phyloP scores from a whole-genome alignment of 495 filamentous ascomycete genomes.

The Cercophora scortea region DNA sequence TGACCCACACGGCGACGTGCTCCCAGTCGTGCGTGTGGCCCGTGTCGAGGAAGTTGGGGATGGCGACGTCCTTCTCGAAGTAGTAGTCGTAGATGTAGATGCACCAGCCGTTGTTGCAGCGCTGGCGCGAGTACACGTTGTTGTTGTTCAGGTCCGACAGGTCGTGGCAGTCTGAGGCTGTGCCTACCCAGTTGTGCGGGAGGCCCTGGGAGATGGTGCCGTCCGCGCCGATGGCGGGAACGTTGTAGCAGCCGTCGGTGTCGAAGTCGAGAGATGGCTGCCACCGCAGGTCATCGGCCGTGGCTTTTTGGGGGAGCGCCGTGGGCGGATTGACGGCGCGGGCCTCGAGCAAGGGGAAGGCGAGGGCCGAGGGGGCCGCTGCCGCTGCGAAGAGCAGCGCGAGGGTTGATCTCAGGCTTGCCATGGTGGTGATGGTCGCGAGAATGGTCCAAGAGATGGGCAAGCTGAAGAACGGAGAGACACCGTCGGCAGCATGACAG shows the following conservation, averaged over 20 bases:
- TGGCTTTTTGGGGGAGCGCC: conserved; percentile 33
- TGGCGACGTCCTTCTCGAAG: conserved; percentile 39
- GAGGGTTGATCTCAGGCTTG: background rate
- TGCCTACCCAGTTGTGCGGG: conserved; percentile 20
- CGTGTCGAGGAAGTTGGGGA: conserved; percentile 22
- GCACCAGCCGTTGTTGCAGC: conserved; percentile 40
- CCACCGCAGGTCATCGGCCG: conserved; percentile 31
- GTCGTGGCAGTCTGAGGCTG: conserved; percentile 28
- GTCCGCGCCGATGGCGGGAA: conserved; percentile 31
- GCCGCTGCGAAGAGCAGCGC: background rate
- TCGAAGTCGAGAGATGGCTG: conserved; percentile 41
- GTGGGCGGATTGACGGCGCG: conserved; percentile 14
- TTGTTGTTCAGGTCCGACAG: conserved; percentile 34
- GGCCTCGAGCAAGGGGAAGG: background rate
- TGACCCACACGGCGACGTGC: conserved; percentile 37
- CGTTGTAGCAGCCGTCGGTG: conserved; percentile 40
- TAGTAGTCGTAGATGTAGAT: conserved; percentile 40
- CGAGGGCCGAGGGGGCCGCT: background rate
- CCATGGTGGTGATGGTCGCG: background rate
- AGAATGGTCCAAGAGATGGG: too few relatives aligned
- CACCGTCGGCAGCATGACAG: background rate
- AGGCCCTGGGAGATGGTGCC: conserved; percentile 32
- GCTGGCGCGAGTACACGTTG: conserved; percentile 37
- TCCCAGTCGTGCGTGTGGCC: conserved; percentile 42
- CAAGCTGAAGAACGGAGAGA: background rate